phyloP scores from a whole-genome alignment of 2,329 filamentous ascomycete genomes.

The Ascosphaera pollenicola region DNA sequence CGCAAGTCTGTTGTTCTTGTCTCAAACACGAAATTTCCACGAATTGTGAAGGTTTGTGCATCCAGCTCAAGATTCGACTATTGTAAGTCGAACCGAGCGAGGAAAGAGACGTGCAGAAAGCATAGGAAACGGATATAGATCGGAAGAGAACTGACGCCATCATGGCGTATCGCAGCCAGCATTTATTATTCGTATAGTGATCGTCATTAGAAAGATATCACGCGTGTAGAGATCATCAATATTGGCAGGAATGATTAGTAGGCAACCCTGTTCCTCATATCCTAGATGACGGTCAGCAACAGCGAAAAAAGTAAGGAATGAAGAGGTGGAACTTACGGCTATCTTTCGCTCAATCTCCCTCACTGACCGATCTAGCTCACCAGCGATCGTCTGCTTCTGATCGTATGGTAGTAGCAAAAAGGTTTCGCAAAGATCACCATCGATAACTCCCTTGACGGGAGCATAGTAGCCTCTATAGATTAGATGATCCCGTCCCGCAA shows the following conservation, averaged over 20 bases:
- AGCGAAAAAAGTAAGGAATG: neutral
- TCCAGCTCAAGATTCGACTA: conserved; percentile 20
- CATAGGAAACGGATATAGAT: neutral
- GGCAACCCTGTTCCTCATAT: conserved; percentile 35
- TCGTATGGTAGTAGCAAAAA: conserved; percentile 67
- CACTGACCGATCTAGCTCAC: conserved; percentile 73
- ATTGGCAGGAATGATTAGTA: conserved; percentile 15
- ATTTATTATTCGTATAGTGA: neutral
- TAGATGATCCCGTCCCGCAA: conserved; percentile 82
- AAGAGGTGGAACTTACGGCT: conserved; percentile 28
- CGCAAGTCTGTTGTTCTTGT: conserved; percentile 19
- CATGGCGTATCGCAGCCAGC: neutral
- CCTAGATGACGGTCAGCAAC: conserved; percentile 14
- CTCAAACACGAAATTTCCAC: conserved; percentile 17
- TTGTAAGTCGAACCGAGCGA: conserved; percentile 24
- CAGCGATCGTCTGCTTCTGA: conserved; percentile 88
- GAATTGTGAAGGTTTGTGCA: conserved; percentile 13
- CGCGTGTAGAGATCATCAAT: neutral
- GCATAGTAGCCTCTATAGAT: conserved; percentile 93
- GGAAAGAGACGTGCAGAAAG: conserved; percentile 22
- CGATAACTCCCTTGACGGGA: conserved; percentile 88
- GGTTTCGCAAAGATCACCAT: conserved; percentile 88
- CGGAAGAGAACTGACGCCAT: neutral
- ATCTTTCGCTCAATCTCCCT: conserved; percentile 94
- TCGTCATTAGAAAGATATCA: neutral